phyloP scores from a whole-genome alignment of 305 asterid genomes.

The Andrographis paniculata region DNA sequence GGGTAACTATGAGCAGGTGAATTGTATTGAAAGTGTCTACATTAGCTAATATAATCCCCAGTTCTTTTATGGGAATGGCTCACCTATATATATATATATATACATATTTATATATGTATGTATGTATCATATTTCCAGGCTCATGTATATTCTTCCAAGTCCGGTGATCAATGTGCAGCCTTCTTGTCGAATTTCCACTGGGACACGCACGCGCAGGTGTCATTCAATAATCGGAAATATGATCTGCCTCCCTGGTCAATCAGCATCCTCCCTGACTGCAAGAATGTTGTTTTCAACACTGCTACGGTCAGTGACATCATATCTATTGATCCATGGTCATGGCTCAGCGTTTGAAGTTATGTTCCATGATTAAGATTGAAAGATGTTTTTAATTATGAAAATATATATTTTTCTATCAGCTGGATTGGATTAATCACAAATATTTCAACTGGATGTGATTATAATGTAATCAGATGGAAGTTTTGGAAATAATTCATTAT shows the following conservation, averaged over 20 bases:
- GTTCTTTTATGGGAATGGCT: no score
- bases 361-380: no score
- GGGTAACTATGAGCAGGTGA: conserved; percentile 87
- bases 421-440: no score
- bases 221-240: conserved; percentile 49
- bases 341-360: neutral
- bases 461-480: no score
- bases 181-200: conserved; percentile 73
- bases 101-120: neutral
- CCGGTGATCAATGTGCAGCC: conserved; percentile 84
- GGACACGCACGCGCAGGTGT: conserved; percentile 52
- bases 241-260: conserved; percentile 96
- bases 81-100: neutral
- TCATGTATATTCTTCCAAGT: conserved; percentile 42
- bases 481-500: no score
- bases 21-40: neutral
- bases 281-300: conserved; percentile 58
- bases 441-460: no score
- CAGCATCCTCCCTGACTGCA: conserved; percentile 91
- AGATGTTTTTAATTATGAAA: no score
- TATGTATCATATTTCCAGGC: conserved; percentile 41
- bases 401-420: no score
- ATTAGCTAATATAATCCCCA: no score
- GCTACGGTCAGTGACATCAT: conserved; percentile 51
- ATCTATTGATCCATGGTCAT: neutral